Conservation (phyloP, 768 basidiomycete species). For the Tulasnella sp. region DNA sequence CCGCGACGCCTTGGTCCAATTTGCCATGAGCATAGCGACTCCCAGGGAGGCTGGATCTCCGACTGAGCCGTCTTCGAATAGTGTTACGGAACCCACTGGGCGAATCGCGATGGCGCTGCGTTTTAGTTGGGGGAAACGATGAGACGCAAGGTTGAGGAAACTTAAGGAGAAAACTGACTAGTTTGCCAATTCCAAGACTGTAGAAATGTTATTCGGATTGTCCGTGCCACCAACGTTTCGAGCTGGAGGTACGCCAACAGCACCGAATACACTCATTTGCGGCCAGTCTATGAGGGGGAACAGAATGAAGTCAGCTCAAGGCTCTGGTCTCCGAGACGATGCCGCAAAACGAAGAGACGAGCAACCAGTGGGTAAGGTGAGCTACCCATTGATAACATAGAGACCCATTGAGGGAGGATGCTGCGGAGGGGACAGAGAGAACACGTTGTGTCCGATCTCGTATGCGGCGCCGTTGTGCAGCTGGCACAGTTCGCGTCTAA, state of each 20-base stretch:
- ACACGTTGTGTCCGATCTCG: too few species aligned
- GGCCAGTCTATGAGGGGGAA: slow-evolving; percentile 23
- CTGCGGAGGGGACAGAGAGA: too few species aligned
- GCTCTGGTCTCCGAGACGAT: neutral
- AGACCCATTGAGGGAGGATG: too few species aligned
- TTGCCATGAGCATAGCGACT: slow-evolving; percentile 61
- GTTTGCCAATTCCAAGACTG: slow-evolving; percentile 21
- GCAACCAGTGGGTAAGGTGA: neutral
- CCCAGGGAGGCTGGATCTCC: slow-evolving; percentile 80
- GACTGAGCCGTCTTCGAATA: slow-evolving; percentile 55
- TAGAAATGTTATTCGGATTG: slow-evolving; percentile 21
- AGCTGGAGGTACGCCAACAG: slow-evolving; percentile 30
- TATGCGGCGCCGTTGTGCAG: too few species aligned
- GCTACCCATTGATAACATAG: too few species aligned
- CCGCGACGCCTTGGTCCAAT: slow-evolving; percentile 45
- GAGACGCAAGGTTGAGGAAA: neutral
- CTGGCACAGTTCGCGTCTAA: too few species aligned
- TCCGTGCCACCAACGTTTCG: slow-evolving; percentile 12
- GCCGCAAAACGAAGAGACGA: neutral
- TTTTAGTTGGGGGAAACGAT: neutral
- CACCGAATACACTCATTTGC: slow-evolving; percentile 23
- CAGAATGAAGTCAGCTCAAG: neutral
- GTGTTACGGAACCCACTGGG: neutral
- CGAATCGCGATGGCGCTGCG: slow-evolving; percentile 23
- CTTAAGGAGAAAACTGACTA: slow-evolving; percentile 1